Base-by-base conservation (phyloP, 2,329 filamentous ascomycete species). In the Dendrostoma leiphaemia region DNA sequence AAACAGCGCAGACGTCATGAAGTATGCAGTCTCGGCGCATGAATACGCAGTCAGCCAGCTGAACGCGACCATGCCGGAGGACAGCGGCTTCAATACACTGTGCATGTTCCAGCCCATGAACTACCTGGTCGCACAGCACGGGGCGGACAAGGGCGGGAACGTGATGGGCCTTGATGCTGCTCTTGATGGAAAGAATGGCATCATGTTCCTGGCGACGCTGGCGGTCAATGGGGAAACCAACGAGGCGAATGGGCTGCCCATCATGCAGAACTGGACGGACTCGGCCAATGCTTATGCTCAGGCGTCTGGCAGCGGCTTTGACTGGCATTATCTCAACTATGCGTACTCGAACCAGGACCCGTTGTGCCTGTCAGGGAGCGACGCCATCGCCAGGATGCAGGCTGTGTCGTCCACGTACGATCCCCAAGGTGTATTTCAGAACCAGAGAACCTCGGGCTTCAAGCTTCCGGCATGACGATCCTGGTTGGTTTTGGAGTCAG, bases 291-390 rank as follows among this genome's bases (percentile, higher is more conserved):
- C 15, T 10, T 43, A 43, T 3, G 23, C 40, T 21, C 23, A 29
- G 13, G 15, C 5, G 6, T 17, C 4, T 4, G 24, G 40, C 2
- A 26, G 13, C 24, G n/a, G 41, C 41, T 44, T 31, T n/a, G 28
- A 28, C 28, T 21, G 28, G 28, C 43, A 45, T 17, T 79, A 76
- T 48, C 63, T 77, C 48, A 77, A 79, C 62, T 78, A 79, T 46
- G 74, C 74, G 2, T 65, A 71, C 40, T 56, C 60, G 2, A 64
- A 62, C 17, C 74, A 78, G 61, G 64, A 73, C 29, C 66, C 68
- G 2, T 62, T 77, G 8, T 40, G 61, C 2, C 63, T 67, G 2
- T 73, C 74, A 53, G 75, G 75, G 0, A 57, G 65, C 7, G 66
- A 68, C 24, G 73, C 71, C 23, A 53, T 76, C 19, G 59, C 61